Base-by-base conservation (phyloP, 306 rosid genomes). In the Inga leiocalycina region DNA sequence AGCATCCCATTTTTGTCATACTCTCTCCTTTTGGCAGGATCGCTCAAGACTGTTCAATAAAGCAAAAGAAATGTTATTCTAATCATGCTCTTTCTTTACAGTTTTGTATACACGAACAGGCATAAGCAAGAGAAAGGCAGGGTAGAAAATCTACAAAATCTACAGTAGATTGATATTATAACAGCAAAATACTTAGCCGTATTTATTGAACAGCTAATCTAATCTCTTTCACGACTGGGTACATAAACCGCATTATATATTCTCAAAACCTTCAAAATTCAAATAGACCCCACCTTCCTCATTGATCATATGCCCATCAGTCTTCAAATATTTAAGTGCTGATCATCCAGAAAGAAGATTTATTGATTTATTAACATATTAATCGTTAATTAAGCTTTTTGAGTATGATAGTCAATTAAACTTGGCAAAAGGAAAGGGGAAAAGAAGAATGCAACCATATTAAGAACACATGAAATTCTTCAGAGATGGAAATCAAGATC, bases 1-100 rank as follows among this genome's bases (percentile, higher is more conserved):
- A 80, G 91, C 99, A 97, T 92, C 88, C 97, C 97, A 48, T 94
- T 86, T 79, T 74, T 76, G 91, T 97, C 98, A 80, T 97, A 94
- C 78, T 92, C 98, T 64, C 81, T 88, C 89, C 98, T 90, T 89
- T 88, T 91, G 82, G 72, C 94, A 14, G 99, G 98, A 87, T 97
- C 98, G 75, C 98, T 92, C 92, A 97, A 87, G 83, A 97, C 99
- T 97, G 97, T 81, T 15, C 45, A 67, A 83, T 22, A 79, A 84
- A 76, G 78, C 67, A 62, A 73, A 62, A 78, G 35, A 83, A 22
- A 11, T 16, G 82, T 91, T 80, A 93, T 84, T 62, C 41, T 71
- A 79, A 86, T 66, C 43, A 73, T 20, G 43, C 43, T 14, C 37
- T 52, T 13, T 13, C 17, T 46, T 73, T 39, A 75, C 10, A 37